phyloP scores from a whole-genome alignment of 2,329 filamentous ascomycete genomes.

The Phialocephala subalpina region DNA sequence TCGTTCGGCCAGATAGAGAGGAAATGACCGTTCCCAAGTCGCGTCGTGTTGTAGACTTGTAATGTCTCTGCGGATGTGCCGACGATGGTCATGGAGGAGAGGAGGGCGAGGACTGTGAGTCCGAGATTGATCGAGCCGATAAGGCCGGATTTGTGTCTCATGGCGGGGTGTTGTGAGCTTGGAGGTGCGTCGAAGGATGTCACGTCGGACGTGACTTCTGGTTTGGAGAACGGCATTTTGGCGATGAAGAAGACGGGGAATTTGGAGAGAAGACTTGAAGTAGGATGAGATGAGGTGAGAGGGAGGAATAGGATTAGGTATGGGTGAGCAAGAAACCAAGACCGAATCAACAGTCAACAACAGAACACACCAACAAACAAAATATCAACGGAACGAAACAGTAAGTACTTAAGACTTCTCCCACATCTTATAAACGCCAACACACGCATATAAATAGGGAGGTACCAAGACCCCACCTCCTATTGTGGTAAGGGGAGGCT shows the following conservation, averaged over 20 bases:
- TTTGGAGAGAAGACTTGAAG: not conserved
- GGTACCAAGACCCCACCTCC: not conserved
- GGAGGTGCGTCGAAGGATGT: not conserved
- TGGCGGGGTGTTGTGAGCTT: not conserved
- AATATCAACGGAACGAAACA: not conserved
- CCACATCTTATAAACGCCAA: not conserved
- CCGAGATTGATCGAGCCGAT: conserved; percentile 55
- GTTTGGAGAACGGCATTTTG: conserved; percentile 1
- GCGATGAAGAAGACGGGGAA: not conserved
- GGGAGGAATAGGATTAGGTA: not conserved
- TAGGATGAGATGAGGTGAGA: not conserved
- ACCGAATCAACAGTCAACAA: conserved; percentile 8
- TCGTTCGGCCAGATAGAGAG: conserved; percentile 65
- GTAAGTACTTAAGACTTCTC: not conserved
- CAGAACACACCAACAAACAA: not conserved
- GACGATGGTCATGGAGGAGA: conserved; percentile 59
- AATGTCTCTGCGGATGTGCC: conserved; percentile 63
- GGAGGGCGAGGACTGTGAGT: conserved; percentile 58
- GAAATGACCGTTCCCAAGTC: conserved; percentile 54
- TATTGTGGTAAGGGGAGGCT: not conserved
- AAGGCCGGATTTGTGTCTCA: conserved; percentile 14
- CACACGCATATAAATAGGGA: conserved; percentile 7
- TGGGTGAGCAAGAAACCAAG: not conserved
- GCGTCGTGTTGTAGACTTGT: conserved; percentile 62
- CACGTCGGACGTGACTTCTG: not conserved